phyloP scores from a whole-genome alignment of 805 yeast genomes.

The Starmera amethionina region DNA sequence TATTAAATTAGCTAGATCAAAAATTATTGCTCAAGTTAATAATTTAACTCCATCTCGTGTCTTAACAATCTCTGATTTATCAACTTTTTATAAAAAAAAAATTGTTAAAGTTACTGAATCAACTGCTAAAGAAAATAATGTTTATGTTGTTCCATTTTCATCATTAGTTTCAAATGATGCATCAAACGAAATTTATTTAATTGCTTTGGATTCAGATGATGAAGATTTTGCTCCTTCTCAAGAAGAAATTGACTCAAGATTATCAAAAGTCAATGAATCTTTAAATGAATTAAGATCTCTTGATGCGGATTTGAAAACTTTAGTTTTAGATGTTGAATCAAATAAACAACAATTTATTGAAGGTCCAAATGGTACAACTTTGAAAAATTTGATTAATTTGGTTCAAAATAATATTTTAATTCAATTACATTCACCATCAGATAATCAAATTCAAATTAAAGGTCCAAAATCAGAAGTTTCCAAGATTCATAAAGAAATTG shows the following conservation, averaged over 20 bases:
- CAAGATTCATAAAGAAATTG: constrained; percentile 42
- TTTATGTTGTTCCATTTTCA: constrained; percentile 52
- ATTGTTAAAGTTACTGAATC: constrained; percentile 31
- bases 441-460: constrained; percentile 50
- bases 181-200: constrained; percentile 37
- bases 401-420: constrained; percentile 29
- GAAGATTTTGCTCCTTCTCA: constrained; percentile 69
- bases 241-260: constrained; percentile 44
- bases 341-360: constrained; percentile 48
- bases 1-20: constrained; percentile 56
- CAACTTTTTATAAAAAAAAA: constrained; percentile 43
- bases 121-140: constrained; percentile 35
- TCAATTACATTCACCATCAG: constrained; percentile 37
- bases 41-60: constrained; percentile 59
- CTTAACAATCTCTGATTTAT: constrained; percentile 51
- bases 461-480: constrained; percentile 62
- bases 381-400: constrained; percentile 29
- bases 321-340: constrained; percentile 39
- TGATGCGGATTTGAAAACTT: constrained; percentile 42
- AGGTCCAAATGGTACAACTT: constrained; percentile 54
- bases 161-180: constrained; percentile 32
- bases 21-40: constrained; percentile 66
- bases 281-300: constrained; percentile 50
- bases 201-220: constrained; percentile 33
- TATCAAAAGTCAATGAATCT: constrained; percentile 43